phyloP scores from a whole-genome alignment of 2,329 filamentous ascomycete genomes.

The Penicillium sclerotigenum region DNA sequence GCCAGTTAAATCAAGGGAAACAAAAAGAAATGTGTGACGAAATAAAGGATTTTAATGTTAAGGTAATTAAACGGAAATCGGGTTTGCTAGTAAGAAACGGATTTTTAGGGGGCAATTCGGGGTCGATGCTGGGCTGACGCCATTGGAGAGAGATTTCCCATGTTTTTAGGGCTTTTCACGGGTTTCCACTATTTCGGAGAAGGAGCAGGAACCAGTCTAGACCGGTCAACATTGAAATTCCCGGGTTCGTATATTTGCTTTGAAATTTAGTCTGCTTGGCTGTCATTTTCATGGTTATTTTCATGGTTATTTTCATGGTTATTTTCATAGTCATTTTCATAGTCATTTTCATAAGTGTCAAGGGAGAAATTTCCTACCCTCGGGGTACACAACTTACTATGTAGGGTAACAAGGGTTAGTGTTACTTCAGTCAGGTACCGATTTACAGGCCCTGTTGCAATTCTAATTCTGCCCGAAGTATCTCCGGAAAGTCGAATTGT shows the following conservation, averaged over 20 bases:
- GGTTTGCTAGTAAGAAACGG: neutral
- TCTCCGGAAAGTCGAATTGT: constrained; percentile 1
- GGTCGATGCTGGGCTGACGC: constrained; percentile 15
- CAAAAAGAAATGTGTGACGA: constrained; percentile 7
- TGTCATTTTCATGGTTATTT: neutral
- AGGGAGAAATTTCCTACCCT: constrained; percentile 2
- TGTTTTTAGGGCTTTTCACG: constrained; percentile 2
- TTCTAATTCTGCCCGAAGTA: constrained; percentile 6
- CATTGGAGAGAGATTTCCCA: constrained; percentile 3
- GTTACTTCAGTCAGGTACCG: constrained; percentile 22
- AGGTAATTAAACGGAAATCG: neutral
- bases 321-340: too few relatives aligned
- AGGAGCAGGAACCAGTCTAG: constrained; percentile 23
- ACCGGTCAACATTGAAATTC: constrained; percentile 23
- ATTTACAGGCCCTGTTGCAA: constrained; percentile 11
- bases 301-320: too few relatives aligned
- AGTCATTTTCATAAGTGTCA: too few relatives aligned
- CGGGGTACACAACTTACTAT: constrained; percentile 4
- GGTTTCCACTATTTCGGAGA: constrained; percentile 13
- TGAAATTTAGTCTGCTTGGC: constrained; percentile 3
- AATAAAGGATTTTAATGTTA: neutral
- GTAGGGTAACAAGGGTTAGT: constrained; percentile 6
- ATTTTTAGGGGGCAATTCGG: neutral
- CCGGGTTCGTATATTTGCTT: constrained; percentile 19
- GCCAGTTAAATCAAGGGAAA: constrained; percentile 15